Base-by-base conservation (phyloP, 192 early-diverging fungal genomes). In the Backusella australiensis region DNA sequence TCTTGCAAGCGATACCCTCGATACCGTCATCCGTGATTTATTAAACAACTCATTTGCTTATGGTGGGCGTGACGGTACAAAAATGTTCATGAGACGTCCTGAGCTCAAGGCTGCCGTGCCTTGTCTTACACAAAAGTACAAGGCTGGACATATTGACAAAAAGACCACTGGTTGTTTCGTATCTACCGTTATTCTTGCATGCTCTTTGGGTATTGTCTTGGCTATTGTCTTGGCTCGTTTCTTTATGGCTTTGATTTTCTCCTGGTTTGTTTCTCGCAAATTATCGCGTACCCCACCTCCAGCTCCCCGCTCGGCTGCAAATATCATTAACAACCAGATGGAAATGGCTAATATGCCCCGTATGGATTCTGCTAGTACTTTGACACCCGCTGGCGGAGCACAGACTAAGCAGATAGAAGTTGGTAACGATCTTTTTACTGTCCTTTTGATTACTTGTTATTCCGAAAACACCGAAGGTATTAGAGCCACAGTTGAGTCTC, bases 371-470 rank as follows among this genome's bases (percentile, higher is more conserved):
- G 29, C 42, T n/a, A 44, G 53, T 19, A 46, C 75, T 70, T 34
- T 70, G 15, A 65, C 34, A 52, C 23, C 72, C n/a, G 44, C 39
- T 6, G 42, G 68, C n/a, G 38, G 29, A 32, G 65, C 71, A 52
- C 63, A 75, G 1, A 77, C 77, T 9, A 73, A 72, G 7, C 71
- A 77, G 7, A 81, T 82, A 11, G 82, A 85, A 66, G 85, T 90
- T 6, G 88, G 87, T 23, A 87, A 91, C 81, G 92, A 94, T 81
- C 86, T 94, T 52, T 91, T 86, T 76, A 92, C 93, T 0, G 82
- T 96, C 39, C 85, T 98, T 77, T 84, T 97, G 52, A 94, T 98
- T 65, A 94, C 96, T 15, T 95, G 94, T 84, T 98, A 98, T 81
- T 98, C 96, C 6, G 97, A 98, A 80, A 94, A 92, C 75, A 90